Base-by-base conservation (phyloP, 306 rosid genomes). In the Cucumis hystrix region DNA sequence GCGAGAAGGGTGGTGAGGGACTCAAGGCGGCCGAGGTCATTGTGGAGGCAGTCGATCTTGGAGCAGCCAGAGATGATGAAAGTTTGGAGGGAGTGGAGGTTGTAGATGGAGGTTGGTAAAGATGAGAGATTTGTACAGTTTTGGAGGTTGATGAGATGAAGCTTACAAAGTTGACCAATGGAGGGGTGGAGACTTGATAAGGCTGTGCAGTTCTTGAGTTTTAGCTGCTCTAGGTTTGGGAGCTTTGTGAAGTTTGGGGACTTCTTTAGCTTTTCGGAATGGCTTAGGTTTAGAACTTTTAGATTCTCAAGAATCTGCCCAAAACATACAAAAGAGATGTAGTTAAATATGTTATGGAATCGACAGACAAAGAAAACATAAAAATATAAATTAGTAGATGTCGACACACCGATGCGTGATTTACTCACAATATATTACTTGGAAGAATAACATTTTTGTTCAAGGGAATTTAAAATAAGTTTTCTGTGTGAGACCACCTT, bases 201-300 rank as follows among this genome's bases (percentile, higher is more conserved):
- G 28, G 28, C 16, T 49, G 7, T 20, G 20, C 82, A 79, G n/a
- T 47, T 16, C 28, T 14, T 23, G 55, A 79, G 78, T 17, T 59
- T 20, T 55, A 79, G 10, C 55, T 47, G 37, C 30, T 79, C 78
- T 13, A 79, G 73, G 51, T 35, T 60, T 10, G 78, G 74, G 28
- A 71, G 69, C 1, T 5, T 10, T 4, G 78, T 70, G 63, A 79
- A 79, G n/a, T 73, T 69, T 20, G 72, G 7, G 6, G 18, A 15
- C 8, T 49, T 51, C 12, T 4, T 49, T 1, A 79, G 78, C 41
- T 10, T 2, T 13, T 15, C 17, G 28, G 74, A 79, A 49, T 72
- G 73, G 11, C 82, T 49, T 6, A 79, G 41, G 11, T 79, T 51
- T 58, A 79, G 65, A 49, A 33, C 41, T 60, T 79, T 79, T 61